A percentile compares a stretch with the other conserved stretches of the same genome.
Evolutionary conservation across 495 filamentous ascomycete species (phyloP).

Genomic region (Stereocaulon alpinum): DNA sequence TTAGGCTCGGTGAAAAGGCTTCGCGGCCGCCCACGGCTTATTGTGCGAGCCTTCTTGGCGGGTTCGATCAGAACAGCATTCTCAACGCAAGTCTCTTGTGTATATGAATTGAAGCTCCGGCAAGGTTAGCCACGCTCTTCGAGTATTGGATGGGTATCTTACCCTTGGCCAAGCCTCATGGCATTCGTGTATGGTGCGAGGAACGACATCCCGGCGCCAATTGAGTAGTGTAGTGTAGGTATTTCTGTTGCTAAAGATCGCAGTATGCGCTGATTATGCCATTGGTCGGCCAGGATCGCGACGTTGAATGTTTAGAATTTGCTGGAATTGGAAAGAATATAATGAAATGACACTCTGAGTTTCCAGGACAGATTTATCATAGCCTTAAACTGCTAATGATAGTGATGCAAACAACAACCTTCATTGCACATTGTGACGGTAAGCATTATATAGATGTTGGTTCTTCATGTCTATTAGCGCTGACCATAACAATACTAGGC

Average conservation of each 20-base stretch:
- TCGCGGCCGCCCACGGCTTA: not conserved
- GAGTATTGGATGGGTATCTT: not conserved
- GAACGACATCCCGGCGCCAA: constrained; percentile 11
- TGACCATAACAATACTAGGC: too few relatives aligned
- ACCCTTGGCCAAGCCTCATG: constrained; percentile 25
- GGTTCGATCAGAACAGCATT: constrained; percentile 25
- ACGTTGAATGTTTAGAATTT: not conserved
- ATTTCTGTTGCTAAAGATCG: not conserved
- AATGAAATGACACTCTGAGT: too few relatives aligned
- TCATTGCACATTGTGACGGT: too few relatives aligned
- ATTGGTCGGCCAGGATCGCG: not conserved
- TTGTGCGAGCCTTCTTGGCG: constrained; percentile 6
- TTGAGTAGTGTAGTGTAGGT: not conserved
- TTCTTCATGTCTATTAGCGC: too few relatives aligned
- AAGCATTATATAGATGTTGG: too few relatives aligned
- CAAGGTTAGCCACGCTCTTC: not conserved
- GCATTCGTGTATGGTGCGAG: constrained; percentile 25
- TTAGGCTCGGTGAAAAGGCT: not conserved
- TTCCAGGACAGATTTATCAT: too few relatives aligned
- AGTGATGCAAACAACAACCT: too few relatives aligned
- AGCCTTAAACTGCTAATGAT: too few relatives aligned
- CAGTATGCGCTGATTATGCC: not conserved
- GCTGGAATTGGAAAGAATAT: not conserved
- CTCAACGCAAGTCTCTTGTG: constrained; percentile 25
- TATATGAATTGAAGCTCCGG: constrained; percentile 26